A percentile compares a stretch with the other conserved stretches of the same genome.
These are phyloP conservation scores for Phoenix dactylifera DNA, from an alignment of 176 grass and related monocot species.

Conservation along the genomic window DNA sequence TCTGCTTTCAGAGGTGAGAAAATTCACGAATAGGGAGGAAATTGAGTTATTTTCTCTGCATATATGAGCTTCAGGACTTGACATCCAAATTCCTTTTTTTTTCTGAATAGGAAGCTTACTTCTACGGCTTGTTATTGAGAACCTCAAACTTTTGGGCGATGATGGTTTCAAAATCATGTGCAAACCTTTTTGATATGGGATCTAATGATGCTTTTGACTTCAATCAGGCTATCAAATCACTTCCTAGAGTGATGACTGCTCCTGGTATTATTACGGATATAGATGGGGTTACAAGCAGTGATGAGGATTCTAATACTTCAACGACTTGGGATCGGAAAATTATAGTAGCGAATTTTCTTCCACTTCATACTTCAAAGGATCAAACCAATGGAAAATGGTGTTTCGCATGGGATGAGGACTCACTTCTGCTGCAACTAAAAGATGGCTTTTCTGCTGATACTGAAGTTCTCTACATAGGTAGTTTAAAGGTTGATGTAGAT, in stretches of 20 bases:
- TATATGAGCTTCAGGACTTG: no score
- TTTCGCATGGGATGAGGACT: constrained; percentile 73
- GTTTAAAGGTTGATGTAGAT: constrained; percentile 76
- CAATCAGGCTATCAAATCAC: constrained; percentile 42
- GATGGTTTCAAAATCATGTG: constrained; percentile 82
- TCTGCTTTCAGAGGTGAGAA: no score
- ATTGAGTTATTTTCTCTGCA: no score
- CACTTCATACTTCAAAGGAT: constrained; percentile 60
- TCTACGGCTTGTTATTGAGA: no score
- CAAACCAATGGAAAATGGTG: constrained; percentile 50
- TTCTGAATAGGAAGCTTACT: no score
- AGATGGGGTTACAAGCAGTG: constrained; percentile 45
- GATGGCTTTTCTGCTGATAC: constrained; percentile 61
- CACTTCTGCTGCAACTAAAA: constrained; percentile 74
- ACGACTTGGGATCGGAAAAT: constrained; percentile 57
- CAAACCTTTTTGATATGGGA: constrained; percentile 60
- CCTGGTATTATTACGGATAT: constrained; percentile 51
- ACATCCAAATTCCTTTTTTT: no score
- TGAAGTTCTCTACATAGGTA: constrained; percentile 71
- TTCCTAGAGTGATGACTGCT: constrained; percentile 47
- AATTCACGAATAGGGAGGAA: no score
- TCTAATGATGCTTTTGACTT: constrained; percentile 42
- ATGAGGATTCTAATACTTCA: constrained; percentile 47
- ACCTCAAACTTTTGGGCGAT: not conserved
- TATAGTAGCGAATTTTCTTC: constrained; percentile 90